These are phyloP conservation scores for Corallochytrium limacisporum DNA, from an alignment of 78 protist species.

Conservation along the genomic window DNA sequence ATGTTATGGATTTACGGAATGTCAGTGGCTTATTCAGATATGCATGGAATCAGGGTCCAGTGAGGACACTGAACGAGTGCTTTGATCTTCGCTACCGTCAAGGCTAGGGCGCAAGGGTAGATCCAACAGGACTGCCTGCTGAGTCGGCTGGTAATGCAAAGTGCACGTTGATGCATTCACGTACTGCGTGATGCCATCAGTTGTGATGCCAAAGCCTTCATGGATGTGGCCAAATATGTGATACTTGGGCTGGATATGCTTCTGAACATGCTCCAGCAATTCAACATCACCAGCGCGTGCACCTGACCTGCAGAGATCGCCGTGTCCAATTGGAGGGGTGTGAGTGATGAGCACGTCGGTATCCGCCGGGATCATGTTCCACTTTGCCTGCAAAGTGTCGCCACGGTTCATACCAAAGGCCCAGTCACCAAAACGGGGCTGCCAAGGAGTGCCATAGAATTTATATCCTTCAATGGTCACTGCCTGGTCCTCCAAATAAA, in stretches of 20 bases:
- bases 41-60: too few species aligned
- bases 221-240: constrained; percentile 5
- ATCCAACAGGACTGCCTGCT: constrained; percentile 33
- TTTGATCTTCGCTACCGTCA: too few species aligned
- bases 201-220: constrained; percentile 38
- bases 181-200: constrained; percentile 33
- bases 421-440: constrained; percentile 34
- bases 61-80: too few species aligned
- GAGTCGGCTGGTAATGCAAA: not conserved
- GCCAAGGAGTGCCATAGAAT: constrained; percentile 51
- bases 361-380: constrained; percentile 32
- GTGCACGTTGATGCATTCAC: constrained; percentile 33
- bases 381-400: not conserved
- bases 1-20: too few species aligned
- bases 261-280: constrained; percentile 6
- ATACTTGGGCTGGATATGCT: not conserved
- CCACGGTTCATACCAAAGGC: constrained; percentile 30
- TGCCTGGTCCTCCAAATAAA: constrained; percentile 1
- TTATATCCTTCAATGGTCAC: constrained; percentile 27
- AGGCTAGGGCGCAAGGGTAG: too few species aligned
- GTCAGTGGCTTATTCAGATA: too few species aligned
- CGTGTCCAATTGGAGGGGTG: constrained; percentile 52
- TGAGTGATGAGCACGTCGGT: constrained; percentile 48
- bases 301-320: not conserved
- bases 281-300: constrained; percentile 32